phyloP scores from a whole-genome alignment of 306 rosid species.

The Trifolium pratense region DNA sequence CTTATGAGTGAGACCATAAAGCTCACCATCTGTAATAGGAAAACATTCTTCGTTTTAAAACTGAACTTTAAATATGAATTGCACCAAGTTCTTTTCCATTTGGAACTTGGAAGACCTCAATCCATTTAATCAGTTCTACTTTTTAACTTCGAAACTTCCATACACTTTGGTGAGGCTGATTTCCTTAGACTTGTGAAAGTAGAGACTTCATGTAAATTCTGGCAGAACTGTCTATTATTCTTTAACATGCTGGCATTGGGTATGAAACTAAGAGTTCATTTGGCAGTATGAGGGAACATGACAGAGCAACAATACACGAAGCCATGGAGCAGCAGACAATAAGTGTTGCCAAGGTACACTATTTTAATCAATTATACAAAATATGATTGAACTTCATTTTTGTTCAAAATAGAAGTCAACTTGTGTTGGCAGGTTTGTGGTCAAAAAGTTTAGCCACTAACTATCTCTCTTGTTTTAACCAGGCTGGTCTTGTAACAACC shows the following conservation, averaged over 20 bases:
- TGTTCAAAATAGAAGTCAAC: conserved; percentile 22
- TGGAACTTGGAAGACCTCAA: conserved; percentile 26
- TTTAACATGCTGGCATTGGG: conserved; percentile 35
- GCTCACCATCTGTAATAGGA: conserved; percentile 16
- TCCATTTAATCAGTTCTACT: neutral
- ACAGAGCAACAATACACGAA: conserved; percentile 97
- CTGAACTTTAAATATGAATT: conserved; percentile 20
- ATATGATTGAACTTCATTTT: conserved; percentile 31
- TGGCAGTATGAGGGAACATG: conserved; percentile 94
- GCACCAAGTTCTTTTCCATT: conserved; percentile 24
- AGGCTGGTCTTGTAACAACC: conserved; percentile 99
- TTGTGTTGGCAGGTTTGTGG: conserved; percentile 26
- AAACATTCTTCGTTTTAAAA: conserved; percentile 25
- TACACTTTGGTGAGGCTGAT: conserved; percentile 25
- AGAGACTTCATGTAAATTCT: conserved; percentile 1
- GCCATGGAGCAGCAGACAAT: conserved; percentile 99
- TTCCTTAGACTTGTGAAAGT: conserved; percentile 34
- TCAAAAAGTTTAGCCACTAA: conserved; percentile 43
- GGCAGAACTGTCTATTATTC: conserved; percentile 21
- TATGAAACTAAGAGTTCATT: conserved; percentile 42
- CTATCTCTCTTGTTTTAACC: conserved; percentile 43
- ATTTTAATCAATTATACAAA: conserved; percentile 23
- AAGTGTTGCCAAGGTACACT: conserved; percentile 94
- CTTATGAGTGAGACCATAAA: conserved; percentile 15
- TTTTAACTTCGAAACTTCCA: neutral